Evolutionary conservation across 768 basidiomycete genomes (phyloP).

Genomic region (Mycena rosella): DNA sequence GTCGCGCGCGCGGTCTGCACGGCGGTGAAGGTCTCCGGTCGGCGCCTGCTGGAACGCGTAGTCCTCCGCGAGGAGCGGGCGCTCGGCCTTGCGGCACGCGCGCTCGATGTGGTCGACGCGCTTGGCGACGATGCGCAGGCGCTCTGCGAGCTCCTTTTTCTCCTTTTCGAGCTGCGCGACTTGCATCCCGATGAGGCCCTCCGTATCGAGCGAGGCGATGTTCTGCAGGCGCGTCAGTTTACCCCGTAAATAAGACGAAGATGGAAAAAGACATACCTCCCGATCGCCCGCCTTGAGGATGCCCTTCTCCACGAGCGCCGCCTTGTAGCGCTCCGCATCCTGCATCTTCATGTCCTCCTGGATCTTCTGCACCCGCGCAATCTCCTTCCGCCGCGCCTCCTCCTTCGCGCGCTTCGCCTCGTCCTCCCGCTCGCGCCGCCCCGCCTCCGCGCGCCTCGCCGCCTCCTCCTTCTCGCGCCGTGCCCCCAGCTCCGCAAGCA

Average conservation of each 20-base stretch:
- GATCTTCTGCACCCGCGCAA: conserved; percentile 76
- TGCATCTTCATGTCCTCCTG: conserved; percentile 83
- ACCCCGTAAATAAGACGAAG: neutral
- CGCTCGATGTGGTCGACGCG: conserved; percentile 96
- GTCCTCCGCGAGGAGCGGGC: conserved; percentile 86
- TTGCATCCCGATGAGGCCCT: conserved; percentile 88
- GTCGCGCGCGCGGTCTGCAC: conserved; percentile 71
- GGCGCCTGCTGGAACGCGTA: conserved; percentile 86
- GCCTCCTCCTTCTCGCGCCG: conserved; percentile 93
- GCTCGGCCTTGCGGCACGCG: conserved; percentile 93
- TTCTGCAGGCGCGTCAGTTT: conserved; percentile 58
- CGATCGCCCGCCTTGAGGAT: conserved; percentile 58
- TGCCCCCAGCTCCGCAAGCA: conserved; percentile 85
- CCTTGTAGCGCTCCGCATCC: conserved; percentile 91
- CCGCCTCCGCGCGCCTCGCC: conserved; percentile 78
- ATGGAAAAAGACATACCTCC: conserved; percentile 50
- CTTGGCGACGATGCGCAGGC: conserved; percentile 86
- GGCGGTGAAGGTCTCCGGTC: conserved; percentile 78
- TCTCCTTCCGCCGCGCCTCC: conserved; percentile 72
- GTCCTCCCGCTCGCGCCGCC: conserved; percentile 76
- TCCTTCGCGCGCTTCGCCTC: conserved; percentile 72
- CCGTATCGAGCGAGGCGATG: conserved; percentile 87
- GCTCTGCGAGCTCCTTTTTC: conserved; percentile 87
- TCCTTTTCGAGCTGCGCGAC: conserved; percentile 98
- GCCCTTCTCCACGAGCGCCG: conserved; percentile 84